Percentiles rank a stretch among this genome's conserved stretches.
phyloP scores from a whole-genome alignment of 2,329 filamentous ascomycete genomes.

The Lasiodiplodia hormozganensis region DNA sequence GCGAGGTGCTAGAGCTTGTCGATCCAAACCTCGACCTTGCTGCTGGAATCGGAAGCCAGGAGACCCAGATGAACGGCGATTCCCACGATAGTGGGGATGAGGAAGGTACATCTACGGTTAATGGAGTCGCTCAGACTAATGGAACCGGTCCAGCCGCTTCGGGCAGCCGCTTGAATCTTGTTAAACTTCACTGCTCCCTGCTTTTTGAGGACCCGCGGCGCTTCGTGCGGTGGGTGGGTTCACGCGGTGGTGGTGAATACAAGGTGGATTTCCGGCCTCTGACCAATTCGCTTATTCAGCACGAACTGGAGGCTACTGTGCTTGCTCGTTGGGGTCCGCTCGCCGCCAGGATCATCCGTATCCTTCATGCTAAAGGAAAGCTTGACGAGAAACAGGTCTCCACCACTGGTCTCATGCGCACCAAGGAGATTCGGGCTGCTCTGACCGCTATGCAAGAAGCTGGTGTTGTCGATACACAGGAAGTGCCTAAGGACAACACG shows the following conservation, averaged over 20 bases:
- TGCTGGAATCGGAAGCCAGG: constrained; percentile 38
- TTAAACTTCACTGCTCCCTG: constrained; percentile 76
- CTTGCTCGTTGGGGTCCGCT: constrained; percentile 69
- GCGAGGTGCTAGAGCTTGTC: constrained; percentile 51
- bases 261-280: constrained; percentile 81
- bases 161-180: constrained; percentile 41
- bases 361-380: constrained; percentile 85
- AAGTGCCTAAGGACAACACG: constrained; percentile 87
- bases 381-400: constrained; percentile 93
- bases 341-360: constrained; percentile 82
- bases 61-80: constrained; percentile 35
- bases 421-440: constrained; percentile 82
- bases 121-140: constrained; percentile 13
- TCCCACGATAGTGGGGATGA: constrained; percentile 42
- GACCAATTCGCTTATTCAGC: constrained; percentile 72
- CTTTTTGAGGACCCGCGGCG: constrained; percentile 72
- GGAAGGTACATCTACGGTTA: constrained; percentile 39
- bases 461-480: constrained; percentile 89
- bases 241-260: constrained; percentile 74
- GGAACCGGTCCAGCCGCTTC: neutral
- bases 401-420: constrained; percentile 80
- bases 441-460: constrained; percentile 85
- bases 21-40: constrained; percentile 50
- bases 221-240: constrained; percentile 73
- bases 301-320: constrained; percentile 83